Percentiles rank a stretch among this genome's conserved stretches.
Evolutionary conservation across 2,329 filamentous ascomycete genomes (phyloP).

Genomic region (Chalaropsis thielavioides): DNA sequence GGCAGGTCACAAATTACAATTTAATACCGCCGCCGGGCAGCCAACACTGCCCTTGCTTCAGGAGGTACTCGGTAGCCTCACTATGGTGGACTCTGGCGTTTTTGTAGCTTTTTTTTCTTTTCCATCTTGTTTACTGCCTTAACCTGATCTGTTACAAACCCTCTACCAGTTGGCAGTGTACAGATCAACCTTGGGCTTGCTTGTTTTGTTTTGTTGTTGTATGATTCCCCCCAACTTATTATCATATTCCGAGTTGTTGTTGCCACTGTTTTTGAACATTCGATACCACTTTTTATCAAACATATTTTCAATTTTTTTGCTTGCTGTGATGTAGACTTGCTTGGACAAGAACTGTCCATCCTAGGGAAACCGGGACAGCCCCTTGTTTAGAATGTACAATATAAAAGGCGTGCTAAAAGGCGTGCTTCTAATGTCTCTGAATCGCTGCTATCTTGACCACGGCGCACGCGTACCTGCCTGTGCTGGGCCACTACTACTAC

Average conservation of each 20-base stretch:
- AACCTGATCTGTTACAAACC: neutral
- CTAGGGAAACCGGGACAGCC: too few relatives aligned
- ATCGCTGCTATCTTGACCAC: conserved; percentile 28
- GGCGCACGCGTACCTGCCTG: conserved; percentile 31
- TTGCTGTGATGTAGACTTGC: neutral
- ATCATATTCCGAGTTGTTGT: conserved; percentile 12
- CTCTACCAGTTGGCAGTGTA: neutral
- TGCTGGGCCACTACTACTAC: conserved; percentile 9
- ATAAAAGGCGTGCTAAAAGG: too few relatives aligned
- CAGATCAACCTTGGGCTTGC: conserved; percentile 1
- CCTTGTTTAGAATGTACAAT: too few relatives aligned
- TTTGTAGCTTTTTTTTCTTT: conserved; percentile 2
- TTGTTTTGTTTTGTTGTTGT: conserved; percentile 16
- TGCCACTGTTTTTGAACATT: conserved; percentile 8
- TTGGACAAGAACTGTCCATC: too few relatives aligned
- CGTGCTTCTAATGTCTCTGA: neutral
- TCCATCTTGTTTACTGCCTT: neutral
- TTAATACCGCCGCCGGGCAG: neutral
- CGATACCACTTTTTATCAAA: conserved; percentile 8
- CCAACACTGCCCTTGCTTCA: neutral
- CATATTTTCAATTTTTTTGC: neutral
- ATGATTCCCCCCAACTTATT: conserved; percentile 16
- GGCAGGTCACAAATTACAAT: neutral
- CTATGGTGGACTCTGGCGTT: neutral
- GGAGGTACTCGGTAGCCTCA: neutral